Conservation (phyloP, 805 yeast species). For the Nakazawaea wyomingensis region DNA sequence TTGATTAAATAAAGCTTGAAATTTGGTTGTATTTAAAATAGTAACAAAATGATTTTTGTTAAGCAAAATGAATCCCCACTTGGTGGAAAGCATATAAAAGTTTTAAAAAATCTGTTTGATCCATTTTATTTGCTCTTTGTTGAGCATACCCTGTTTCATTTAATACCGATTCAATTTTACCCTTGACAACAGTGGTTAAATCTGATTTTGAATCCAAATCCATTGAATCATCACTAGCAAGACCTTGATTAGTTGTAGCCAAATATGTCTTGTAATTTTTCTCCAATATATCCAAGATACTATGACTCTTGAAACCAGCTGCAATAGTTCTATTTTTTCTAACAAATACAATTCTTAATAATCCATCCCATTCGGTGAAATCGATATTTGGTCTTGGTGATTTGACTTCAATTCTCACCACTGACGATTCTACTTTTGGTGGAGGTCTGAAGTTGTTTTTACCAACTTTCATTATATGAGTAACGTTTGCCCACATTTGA, state of each 20-base stretch:
- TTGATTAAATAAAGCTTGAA: no score
- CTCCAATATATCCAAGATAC: conserved; percentile 76
- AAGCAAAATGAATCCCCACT: conserved; percentile 95
- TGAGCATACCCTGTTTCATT: conserved; percentile 76
- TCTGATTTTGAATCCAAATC: conserved; percentile 38
- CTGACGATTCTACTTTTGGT: conserved; percentile 96
- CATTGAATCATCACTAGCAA: conserved; percentile 42
- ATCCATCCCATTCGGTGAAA: conserved; percentile 95
- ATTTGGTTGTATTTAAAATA: no score
- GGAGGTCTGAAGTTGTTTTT: conserved; percentile 96
- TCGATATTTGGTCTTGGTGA: conserved; percentile 91
- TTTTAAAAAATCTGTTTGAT: conserved; percentile 87
- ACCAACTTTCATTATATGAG: conserved; percentile 98
- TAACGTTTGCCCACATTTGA: conserved; percentile 99
- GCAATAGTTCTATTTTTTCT: conserved; percentile 90
- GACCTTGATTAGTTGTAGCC: conserved; percentile 40
- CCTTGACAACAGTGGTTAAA: conserved; percentile 48
- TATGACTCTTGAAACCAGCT: conserved; percentile 83
- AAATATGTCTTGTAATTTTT: conserved; percentile 82
- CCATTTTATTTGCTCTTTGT: conserved; percentile 89
- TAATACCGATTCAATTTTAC: conserved; percentile 68
- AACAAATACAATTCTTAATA: conserved; percentile 84
- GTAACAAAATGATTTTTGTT: conserved; percentile 14
- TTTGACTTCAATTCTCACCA: conserved; percentile 89
- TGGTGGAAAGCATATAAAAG: conserved; percentile 90